Evolutionary conservation across 2,329 filamentous ascomycete genomes (phyloP), one percentile per base, ranked within the genome.

Genomic region (Botrytis paeoniae): DNA sequence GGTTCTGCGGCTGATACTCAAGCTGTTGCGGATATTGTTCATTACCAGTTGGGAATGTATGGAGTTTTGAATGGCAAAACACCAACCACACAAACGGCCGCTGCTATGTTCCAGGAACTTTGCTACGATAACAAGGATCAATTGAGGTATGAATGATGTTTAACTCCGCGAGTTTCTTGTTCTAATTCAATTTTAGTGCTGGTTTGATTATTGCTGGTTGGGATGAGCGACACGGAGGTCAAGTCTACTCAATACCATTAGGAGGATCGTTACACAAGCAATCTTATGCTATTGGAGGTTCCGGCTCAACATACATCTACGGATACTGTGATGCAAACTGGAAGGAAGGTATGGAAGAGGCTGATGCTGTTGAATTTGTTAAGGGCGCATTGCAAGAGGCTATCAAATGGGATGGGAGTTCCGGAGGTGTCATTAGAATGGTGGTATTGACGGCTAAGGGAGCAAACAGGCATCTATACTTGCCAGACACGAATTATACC

Each of bases 321-420:
- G 96, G 96, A 79, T 98, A 97, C 87, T 98, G 95, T 82, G 95
- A 99, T 82, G 91, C 94, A 73, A 90, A 99, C 87, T 99, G 96
- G 96, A 90, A 87, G 82, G 96, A 98, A 84, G 90, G 90, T 77
- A 98, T 99, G 95, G 93, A 92, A 70, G 94, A 98, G 86, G 87
- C 89, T 72, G 95, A 97, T 75, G 96, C 96, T 1, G 91, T 99
- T 77, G 84, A 91, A 59, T 99, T 99, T 80, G 96, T 99, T 82
- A 98, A 97, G 86, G 92, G 91, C 65, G 91, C 96, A 45, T 86
- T 99, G 81, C 86, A 89, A 80, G 95, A 99, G 87, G 96, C 96
- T 25, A 98, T 99, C 88, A 97, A 97, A 85, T 99, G 96, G 96
- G 96, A 99, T 82, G 96, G 96, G 76, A 98, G 95, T 86, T 98